These are phyloP conservation scores for Hippophae gyantsensis DNA, from an alignment of 306 rosid genomes.

Conservation along the genomic window DNA sequence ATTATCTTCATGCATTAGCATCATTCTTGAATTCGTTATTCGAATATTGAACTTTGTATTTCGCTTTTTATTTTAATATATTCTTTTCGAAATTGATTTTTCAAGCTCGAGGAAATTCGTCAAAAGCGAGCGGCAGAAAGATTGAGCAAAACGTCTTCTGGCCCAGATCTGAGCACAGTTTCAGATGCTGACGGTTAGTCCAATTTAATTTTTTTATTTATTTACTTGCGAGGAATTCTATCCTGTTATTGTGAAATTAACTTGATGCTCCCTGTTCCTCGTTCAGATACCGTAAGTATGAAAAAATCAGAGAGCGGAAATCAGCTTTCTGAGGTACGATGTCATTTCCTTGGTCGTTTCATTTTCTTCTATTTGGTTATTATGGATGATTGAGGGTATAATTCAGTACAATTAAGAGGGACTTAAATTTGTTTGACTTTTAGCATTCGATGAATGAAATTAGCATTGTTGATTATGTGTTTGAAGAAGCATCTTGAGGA, in stretches of 20 bases:
- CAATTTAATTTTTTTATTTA: neutral
- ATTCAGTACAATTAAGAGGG: too few relatives aligned
- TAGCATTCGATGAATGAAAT: too few relatives aligned
- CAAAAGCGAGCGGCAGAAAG: slow-evolving; percentile 87
- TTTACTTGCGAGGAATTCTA: neutral
- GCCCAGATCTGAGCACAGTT: slow-evolving; percentile 58
- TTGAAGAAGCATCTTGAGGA: too few relatives aligned
- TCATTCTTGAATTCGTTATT: neutral
- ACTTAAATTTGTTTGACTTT: too few relatives aligned
- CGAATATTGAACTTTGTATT: neutral
- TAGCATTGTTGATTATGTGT: too few relatives aligned
- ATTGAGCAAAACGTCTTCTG: slow-evolving; percentile 67
- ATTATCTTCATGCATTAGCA: slow-evolving; percentile 6
- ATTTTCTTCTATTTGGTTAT: neutral
- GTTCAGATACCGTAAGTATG: slow-evolving; percentile 39
- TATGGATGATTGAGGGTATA: neutral
- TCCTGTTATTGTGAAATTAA: neutral
- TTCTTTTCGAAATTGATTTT: slow-evolving; percentile 9
- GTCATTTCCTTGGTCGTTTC: neutral
- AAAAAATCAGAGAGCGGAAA: slow-evolving; percentile 62
- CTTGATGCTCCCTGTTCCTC: slow-evolving; percentile 3
- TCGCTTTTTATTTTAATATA: neutral
- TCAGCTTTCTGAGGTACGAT: slow-evolving; percentile 60
- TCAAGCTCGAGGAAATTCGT: slow-evolving; percentile 78
- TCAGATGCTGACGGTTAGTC: slow-evolving; percentile 44